Evolutionary conservation across 371 early-diverging fungal genomes (phyloP), one percentile per base, ranked within the genome.

Genomic region (Gilbertella persicaria): DNA sequence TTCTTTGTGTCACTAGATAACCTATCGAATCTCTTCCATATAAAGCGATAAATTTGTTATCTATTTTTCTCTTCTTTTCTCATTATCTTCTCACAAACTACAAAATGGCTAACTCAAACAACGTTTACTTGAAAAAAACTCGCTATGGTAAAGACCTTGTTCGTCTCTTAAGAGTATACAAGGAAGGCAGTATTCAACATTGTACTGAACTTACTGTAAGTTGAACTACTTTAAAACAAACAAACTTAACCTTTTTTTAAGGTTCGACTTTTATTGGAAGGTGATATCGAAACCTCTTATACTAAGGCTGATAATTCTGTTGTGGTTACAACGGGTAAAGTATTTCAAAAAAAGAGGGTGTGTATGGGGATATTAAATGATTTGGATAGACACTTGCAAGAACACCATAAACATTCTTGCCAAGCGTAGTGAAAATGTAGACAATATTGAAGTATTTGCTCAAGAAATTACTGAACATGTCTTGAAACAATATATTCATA

Each of bases 371-470:
- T 52, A 36, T 33, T 17, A 52, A 30, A 37, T 29, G 1, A 6
- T 19, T 13, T 17, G 17, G 10, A 3, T 45, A 60, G 77, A 92
- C 64, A 87, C 91, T 29, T 85, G 90, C 67, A 92, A 92, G 81
- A 92, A 92, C 82, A 90, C 90, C 23, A 68, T 86, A 68, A 90
- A 90, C 71, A 66, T 85, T 49, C 48, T 90, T 49, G 91, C 91
- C 74, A 90, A 92, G 73, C 73, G 77, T 33, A 83, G 85, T 55
- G 64, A 66, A 26, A 83, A 82, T 42, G 87, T 91, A 50, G 83
- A 86, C 55, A 82, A 79, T 45, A 84, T 87, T 61, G 93, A 92
- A 65, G 67, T 86, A 37, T 91, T 90, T 60, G 89, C 80, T 37
- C 71, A 79, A 40, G 89, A 87, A 58, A 71, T 91, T 45, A 86